Conservation (phyloP, 2,329 filamentous ascomycete species). For the Exophiala sp. region DNA sequence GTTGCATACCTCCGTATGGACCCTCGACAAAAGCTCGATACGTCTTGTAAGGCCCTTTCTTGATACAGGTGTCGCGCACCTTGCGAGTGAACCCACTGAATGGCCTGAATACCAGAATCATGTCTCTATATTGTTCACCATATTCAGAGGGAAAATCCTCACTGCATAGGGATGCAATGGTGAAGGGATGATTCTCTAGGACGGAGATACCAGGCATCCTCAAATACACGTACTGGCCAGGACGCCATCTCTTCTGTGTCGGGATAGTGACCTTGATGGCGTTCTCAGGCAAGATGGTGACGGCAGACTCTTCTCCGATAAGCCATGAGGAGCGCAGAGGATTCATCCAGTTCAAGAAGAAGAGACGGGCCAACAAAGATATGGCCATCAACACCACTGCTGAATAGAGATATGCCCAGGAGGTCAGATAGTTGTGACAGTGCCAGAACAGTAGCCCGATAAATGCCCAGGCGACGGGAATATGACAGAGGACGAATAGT, state of each 20-base stretch:
- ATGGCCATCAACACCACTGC: slow-evolving; percentile 71
- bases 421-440: slow-evolving; percentile 82
- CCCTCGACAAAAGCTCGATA: slow-evolving; percentile 91
- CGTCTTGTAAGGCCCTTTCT: slow-evolving; percentile 83
- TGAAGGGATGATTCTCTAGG: slow-evolving; percentile 92
- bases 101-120: slow-evolving; percentile 84
- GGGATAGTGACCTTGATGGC: slow-evolving; percentile 94
- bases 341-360: slow-evolving; percentile 84
- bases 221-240: slow-evolving; percentile 90
- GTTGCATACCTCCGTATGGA: slow-evolving; percentile 89
- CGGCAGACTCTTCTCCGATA: slow-evolving; percentile 83
- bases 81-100: slow-evolving; percentile 84
- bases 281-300: slow-evolving; percentile 84
- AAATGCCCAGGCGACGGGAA: slow-evolving; percentile 74
- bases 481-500: slow-evolving; percentile 73
- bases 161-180: slow-evolving; percentile 84
- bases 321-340: slow-evolving; percentile 74
- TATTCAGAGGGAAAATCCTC: slow-evolving; percentile 91
- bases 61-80: slow-evolving; percentile 73
- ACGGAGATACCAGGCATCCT: slow-evolving; percentile 88
- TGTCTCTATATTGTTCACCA: slow-evolving; percentile 79
- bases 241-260: slow-evolving; percentile 85
- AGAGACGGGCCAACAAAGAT: slow-evolving; percentile 68
- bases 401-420: slow-evolving; percentile 82
- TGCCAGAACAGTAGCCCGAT: slow-evolving; percentile 91